Conservation (phyloP, 2,329 filamentous ascomycete species). For the Monosporascus ibericus region DNA sequence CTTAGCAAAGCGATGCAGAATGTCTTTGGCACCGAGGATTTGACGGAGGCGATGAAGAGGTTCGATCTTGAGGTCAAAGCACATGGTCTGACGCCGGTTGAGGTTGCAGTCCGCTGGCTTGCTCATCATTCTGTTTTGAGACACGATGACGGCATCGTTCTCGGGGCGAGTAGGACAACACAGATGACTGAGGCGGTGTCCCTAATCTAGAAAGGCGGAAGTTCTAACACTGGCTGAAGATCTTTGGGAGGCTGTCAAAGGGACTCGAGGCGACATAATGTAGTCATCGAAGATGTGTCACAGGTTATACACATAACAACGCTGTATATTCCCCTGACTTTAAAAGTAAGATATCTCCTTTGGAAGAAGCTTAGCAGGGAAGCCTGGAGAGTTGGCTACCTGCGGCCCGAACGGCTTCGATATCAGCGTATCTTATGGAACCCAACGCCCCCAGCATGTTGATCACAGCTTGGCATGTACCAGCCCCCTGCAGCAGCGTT, state of each 20-base stretch:
- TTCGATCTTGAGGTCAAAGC: constrained; percentile 22
- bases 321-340: too few relatives aligned
- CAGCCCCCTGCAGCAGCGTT: too few relatives aligned
- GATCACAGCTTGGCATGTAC: too few relatives aligned
- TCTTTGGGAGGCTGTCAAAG: constrained; percentile 17
- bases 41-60: constrained; percentile 23
- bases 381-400: too few relatives aligned
- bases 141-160: constrained; percentile 24
- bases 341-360: too few relatives aligned
- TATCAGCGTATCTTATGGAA: too few relatives aligned
- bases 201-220: constrained; percentile 16
- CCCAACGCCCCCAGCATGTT: too few relatives aligned
- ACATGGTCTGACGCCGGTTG: constrained; percentile 20
- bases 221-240: constrained; percentile 13
- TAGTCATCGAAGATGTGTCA: neutral
- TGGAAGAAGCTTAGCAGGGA: too few relatives aligned
- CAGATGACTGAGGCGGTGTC: constrained; percentile 16
- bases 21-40: constrained; percentile 22
- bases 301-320: too few relatives aligned
- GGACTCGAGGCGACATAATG: constrained; percentile 10
- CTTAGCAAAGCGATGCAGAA: constrained; percentile 16
- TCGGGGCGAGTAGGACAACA: constrained; percentile 26
- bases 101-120: constrained; percentile 30
- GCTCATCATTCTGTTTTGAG: constrained; percentile 24
- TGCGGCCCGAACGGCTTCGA: too few relatives aligned